Conservation (phyloP, 2,329 filamentous ascomycete genomes). For the Claviceps humidiphila region DNA sequence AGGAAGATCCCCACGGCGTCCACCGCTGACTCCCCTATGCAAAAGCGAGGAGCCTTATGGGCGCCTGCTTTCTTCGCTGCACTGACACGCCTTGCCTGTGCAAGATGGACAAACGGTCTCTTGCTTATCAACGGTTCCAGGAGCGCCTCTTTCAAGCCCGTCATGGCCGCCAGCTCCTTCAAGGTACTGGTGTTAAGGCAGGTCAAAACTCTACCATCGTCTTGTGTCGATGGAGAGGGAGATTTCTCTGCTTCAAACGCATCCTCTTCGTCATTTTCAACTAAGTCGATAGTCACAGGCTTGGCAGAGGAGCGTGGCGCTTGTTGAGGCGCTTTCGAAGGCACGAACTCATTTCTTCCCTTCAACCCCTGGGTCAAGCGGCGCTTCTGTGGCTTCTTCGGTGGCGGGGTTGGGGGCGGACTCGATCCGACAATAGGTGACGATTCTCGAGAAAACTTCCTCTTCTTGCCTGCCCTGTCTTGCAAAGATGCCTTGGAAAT, state of each 20-base stretch:
- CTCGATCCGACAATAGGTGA: constrained; percentile 14
- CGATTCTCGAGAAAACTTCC: constrained; percentile 7
- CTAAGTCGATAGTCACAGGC: constrained; percentile 21
- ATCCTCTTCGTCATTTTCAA: constrained; percentile 29
- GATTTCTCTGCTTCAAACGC: constrained; percentile 23
- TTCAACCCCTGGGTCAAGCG: constrained; percentile 25
- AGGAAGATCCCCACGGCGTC: constrained; percentile 55
- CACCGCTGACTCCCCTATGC: constrained; percentile 40
- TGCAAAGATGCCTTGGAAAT: constrained; percentile 18
- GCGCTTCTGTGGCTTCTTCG: constrained; percentile 12
- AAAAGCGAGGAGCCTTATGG: constrained; percentile 31
- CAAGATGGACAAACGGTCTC: constrained; percentile 59
- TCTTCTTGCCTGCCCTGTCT: constrained; percentile 7
- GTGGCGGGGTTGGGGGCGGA: constrained; percentile 15
- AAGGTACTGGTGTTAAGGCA: constrained; percentile 73
- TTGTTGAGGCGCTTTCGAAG: constrained; percentile 9
- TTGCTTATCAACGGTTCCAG: constrained; percentile 57
- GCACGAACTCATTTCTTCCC: constrained; percentile 12
- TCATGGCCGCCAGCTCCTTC: constrained; percentile 70
- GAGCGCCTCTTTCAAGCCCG: constrained; percentile 56
- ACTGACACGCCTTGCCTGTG: constrained; percentile 53
- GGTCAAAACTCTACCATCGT: constrained; percentile 44
- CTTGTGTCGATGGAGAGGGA: constrained; percentile 16
- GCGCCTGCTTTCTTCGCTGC: constrained; percentile 33
- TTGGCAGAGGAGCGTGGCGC: constrained; percentile 20